A percentile compares a stretch with the other conserved stretches of the same genome.
Conservation (phyloP, 2,329 filamentous ascomycete species). For the Macrophomina pseudophaseolina region DNA sequence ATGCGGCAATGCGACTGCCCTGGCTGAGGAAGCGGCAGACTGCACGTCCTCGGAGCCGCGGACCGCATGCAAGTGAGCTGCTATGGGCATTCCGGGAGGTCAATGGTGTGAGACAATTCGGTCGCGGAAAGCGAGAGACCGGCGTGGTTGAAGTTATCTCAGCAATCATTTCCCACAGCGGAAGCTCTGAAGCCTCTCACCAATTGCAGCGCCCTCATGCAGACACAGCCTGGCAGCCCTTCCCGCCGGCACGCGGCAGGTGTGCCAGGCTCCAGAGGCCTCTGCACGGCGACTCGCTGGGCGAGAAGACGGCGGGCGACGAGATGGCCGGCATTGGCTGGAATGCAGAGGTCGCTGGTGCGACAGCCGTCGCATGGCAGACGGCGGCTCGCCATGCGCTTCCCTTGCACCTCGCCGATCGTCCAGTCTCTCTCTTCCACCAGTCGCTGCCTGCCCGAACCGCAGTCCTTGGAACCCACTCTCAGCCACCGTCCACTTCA, state of each 20-base stretch:
- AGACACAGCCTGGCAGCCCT: background rate
- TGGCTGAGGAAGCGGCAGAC: no score
- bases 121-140: constrained; percentile 9
- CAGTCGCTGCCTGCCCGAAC: constrained; percentile 2
- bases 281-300: background rate
- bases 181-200: constrained; percentile 5
- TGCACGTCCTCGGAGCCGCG: background rate
- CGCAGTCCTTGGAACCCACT: no score
- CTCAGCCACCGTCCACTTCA: background rate
- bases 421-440: constrained; percentile 1
- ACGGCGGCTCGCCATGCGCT: background rate
- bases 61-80: background rate
- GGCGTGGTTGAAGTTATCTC: background rate
- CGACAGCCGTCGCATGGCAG: constrained; percentile 10
- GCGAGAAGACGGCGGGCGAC: background rate
- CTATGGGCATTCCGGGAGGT: background rate
- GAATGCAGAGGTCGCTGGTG: background rate
- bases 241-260: no score
- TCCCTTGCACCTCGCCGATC: background rate
- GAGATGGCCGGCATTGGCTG: background rate
- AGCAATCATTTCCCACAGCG: constrained; percentile 15
- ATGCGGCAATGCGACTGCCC: background rate
- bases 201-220: background rate
- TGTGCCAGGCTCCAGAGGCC: background rate
- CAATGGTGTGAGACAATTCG: constrained; percentile 4